These are phyloP conservation scores for Quercus lobata DNA, from an alignment of 331 rosid species.

Conservation along the genomic window DNA sequence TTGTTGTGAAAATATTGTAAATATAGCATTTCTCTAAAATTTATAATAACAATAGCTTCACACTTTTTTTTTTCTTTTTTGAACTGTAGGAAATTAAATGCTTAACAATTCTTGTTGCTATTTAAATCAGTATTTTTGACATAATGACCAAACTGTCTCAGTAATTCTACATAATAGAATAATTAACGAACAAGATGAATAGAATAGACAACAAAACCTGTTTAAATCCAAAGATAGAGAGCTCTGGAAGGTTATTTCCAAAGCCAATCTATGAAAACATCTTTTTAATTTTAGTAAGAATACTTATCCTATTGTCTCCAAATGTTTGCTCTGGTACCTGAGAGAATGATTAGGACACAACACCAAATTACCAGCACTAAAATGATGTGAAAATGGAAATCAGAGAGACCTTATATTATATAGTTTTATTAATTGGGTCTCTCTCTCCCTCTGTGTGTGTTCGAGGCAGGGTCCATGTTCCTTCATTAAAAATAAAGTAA, in stretches of 20 bases:
- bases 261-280: background rate
- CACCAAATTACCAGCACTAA: slow-evolving; percentile 15
- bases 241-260: background rate
- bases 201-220: background rate
- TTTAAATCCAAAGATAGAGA: slow-evolving; percentile 4
- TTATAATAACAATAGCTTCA: too few relatives aligned
- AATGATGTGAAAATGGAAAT: background rate
- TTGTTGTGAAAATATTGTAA: too few relatives aligned
- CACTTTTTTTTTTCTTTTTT: too few relatives aligned
- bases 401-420: background rate
- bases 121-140: too few relatives aligned
- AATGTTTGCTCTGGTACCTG: slow-evolving; percentile 30
- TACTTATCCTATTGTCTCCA: background rate
- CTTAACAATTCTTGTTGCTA: too few relatives aligned
- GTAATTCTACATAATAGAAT: too few relatives aligned
- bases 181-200: too few relatives aligned
- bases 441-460: background rate
- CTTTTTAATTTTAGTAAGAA: background rate
- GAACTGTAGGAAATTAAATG: too few relatives aligned
- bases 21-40: accelerated
- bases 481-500: background rate
- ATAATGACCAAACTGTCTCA: too few relatives aligned
- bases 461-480: background rate
- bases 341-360: slow-evolving; percentile 25
- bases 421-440: background rate